These are phyloP conservation scores for Megacollybia marginata DNA, from an alignment of 768 basidiomycete genomes.

Conservation along the genomic window DNA sequence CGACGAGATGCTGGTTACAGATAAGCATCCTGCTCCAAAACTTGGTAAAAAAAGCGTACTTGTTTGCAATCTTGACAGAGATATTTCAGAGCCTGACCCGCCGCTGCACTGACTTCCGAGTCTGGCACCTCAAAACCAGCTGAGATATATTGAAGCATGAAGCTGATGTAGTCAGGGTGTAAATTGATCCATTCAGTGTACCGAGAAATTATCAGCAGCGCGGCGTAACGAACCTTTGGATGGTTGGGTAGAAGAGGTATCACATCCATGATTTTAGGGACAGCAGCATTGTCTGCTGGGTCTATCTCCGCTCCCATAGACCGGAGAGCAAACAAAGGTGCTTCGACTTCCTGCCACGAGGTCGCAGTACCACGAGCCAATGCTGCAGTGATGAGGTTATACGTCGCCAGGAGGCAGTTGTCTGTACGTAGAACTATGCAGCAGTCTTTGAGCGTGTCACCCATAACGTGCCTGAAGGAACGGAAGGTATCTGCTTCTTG, in stretches of 20 bases:
- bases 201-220: slow-evolving; percentile 87
- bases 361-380: slow-evolving; percentile 53
- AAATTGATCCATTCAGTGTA: slow-evolving; percentile 95
- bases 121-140: slow-evolving; percentile 82
- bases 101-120: slow-evolving; percentile 82
- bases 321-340: slow-evolving; percentile 93
- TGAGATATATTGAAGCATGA: slow-evolving; percentile 87
- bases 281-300: slow-evolving; percentile 67
- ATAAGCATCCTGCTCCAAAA: background rate
- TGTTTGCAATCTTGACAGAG: slow-evolving; percentile 94
- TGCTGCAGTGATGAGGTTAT: slow-evolving; percentile 71
- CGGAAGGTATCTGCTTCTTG: slow-evolving; percentile 94
- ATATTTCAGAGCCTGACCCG: slow-evolving; percentile 93
- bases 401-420: slow-evolving; percentile 72
- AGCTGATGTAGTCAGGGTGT: slow-evolving; percentile 81
- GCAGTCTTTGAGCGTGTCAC: slow-evolving; percentile 97
- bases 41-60: slow-evolving; percentile 32
- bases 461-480: slow-evolving; percentile 95
- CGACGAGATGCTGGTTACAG: slow-evolving; percentile 66
- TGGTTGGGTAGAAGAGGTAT: slow-evolving; percentile 86
- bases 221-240: slow-evolving; percentile 90
- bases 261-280: slow-evolving; percentile 96
- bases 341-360: slow-evolving; percentile 96
- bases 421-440: slow-evolving; percentile 89
- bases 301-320: slow-evolving; percentile 97